Evolutionary conservation across 2,329 filamentous ascomycete genomes (phyloP), one percentile per base, ranked within the genome.

Genomic region (Fusarium fujikuroi): DNA sequence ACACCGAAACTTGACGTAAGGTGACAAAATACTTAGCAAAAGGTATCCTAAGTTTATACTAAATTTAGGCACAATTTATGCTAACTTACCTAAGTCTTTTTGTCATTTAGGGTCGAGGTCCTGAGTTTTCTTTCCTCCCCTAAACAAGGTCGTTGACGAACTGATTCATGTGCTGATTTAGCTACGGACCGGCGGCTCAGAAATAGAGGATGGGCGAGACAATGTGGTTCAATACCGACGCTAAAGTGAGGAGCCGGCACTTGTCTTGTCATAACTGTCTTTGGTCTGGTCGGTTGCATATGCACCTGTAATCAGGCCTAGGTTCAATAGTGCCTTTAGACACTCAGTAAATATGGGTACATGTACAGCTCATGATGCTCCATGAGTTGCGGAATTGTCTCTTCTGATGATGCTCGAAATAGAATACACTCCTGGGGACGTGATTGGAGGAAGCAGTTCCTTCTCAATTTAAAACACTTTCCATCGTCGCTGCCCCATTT

Each of bases 201-300:
- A 44, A n/a, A 28, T 32, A 32, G 36, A 49, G 21, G 30, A 40
- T 39, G 21, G 23, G 43, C 54, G 44, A 62, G 34, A 42, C 43
- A 43, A 61, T 43, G 39, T 59, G 44, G 32, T n/a, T 53, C 39
- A 57, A 63, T 69, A 63, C 66, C 66, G 58, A 57, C 66, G 64
- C 66, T 64, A 69, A 65, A 50, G 34, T 34, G 43, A 52, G 42
- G 28, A 67, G 28, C 60, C 60, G 60, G 60, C 60, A 60, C 42
- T 63, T 49, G 23, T 21, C 16, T 19, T 60, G 19, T 30, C 21
- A n/a, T 25, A 18, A 23, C 23, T 59, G 9, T 30, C 42, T n/a
- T 49, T 59, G 19, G 42, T n/a, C 32, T 49, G 37, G 36, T 36
- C 42, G 37, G 19, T 21, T 43, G 21, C 37, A 19, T 16, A 56